Base-by-base conservation (phyloP, 2,329 filamentous ascomycete species). In the Epichloe uncinata region DNA sequence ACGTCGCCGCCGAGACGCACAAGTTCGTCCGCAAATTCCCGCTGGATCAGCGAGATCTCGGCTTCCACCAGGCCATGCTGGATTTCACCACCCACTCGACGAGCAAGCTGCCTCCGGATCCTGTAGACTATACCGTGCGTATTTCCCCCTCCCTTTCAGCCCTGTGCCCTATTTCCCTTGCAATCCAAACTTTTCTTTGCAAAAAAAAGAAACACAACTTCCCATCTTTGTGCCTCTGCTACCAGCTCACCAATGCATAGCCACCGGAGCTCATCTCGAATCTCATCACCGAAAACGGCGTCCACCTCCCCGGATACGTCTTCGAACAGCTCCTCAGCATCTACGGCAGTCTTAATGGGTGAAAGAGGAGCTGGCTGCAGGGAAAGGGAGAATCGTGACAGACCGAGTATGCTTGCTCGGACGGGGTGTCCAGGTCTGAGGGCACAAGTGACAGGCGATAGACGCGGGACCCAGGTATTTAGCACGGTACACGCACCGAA, bases 1-100 rank as follows among this genome's bases (percentile, higher is more conserved):
- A 94, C 61, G 89, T 95, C 16, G 89, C 93, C 5, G 85, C 85
- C 1, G 93, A 98, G 71, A 94, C 87, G 60, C 93, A 98, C 73
- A 98, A 98, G 70, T 96, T 98, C 63, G 88, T 94, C 43, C 78
- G 89, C 59, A 76, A 93, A 50, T 93, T 90, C 60, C 87, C 91
- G 1, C 70, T 93, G 20, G 81, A 84, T 54, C 88, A 95, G 67
- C 80, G 83, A 52, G 86, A 93, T 61, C 71, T 95, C 52, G 86
- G 86, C 0, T 71, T 95, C 56, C 78, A 84, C 61, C 88, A 95
- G 66, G 76, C 80, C 35, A 77, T 94, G 13, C 73, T 93, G 52
- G 79, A 87, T 45, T 94, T 93, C 64, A 74, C 74, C 58, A 79
- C 78, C 1, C 72, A 77, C 5, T 71, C 55, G 12, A 47, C 59